A percentile compares a stretch with the other conserved stretches of the same genome.
Evolutionary conservation across 2,329 filamentous ascomycete genomes (phyloP).

Genomic region (Aureobasidium sp.): DNA sequence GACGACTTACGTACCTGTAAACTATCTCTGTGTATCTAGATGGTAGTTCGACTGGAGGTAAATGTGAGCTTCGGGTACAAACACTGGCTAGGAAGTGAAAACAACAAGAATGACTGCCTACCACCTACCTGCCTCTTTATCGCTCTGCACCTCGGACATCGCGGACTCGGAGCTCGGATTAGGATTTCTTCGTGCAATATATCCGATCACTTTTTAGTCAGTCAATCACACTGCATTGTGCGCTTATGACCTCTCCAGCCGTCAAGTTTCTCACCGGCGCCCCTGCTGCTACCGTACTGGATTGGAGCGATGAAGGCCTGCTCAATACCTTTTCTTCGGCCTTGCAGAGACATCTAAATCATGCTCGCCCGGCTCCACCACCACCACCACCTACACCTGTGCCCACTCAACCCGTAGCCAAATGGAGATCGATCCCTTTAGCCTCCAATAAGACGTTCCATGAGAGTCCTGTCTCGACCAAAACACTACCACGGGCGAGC

Average conservation of each 20-base stretch:
- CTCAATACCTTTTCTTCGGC: slow-evolving; percentile 40
- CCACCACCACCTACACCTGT: slow-evolving; percentile 12
- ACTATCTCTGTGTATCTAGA: neutral
- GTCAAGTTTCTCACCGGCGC: slow-evolving; percentile 54
- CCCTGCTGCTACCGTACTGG: slow-evolving; percentile 47
- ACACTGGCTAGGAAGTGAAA: neutral
- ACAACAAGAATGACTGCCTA: neutral
- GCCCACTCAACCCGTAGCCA: slow-evolving; percentile 19
- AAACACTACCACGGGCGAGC: neutral
- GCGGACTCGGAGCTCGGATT: neutral
- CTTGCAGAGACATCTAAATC: slow-evolving; percentile 35
- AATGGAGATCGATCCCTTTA: slow-evolving; percentile 23
- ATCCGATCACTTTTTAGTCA: neutral
- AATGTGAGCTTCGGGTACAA: neutral
- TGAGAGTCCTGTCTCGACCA: slow-evolving; percentile 6
- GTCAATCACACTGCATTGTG: neutral
- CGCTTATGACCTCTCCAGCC: neutral
- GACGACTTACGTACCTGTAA: neutral
- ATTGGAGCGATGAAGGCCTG: slow-evolving; percentile 49
- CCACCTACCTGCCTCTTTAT: neutral
- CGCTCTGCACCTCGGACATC: slow-evolving; percentile 2
- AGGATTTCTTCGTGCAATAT: neutral
- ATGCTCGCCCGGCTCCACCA: neutral
- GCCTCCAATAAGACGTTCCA: neutral
- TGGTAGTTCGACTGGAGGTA: neutral